Evolutionary conservation across 768 basidiomycete genomes (phyloP).

Genomic region (Roridomyces roridus): DNA sequence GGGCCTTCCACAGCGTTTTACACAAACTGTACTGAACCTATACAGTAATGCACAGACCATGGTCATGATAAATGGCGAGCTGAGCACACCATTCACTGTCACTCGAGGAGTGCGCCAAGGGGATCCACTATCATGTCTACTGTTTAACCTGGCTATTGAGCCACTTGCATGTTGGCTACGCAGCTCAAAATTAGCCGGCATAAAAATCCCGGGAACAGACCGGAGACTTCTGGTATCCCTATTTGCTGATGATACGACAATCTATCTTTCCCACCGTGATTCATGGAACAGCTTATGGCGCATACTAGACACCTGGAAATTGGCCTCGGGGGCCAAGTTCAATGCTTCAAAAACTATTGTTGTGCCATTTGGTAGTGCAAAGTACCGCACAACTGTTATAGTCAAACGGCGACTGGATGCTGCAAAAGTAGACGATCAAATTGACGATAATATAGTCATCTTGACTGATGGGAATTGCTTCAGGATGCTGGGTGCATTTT

Average conservation of each 20-base stretch:
- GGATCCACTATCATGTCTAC: constrained; percentile 44
- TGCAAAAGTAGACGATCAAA: neutral
- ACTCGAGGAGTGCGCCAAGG: constrained; percentile 35
- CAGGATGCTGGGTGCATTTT: constrained; percentile 4
- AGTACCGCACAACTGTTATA: constrained; percentile 20
- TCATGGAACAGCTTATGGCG: constrained; percentile 26
- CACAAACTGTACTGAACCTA: constrained; percentile 23
- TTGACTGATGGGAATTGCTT: neutral
- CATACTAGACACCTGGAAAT: constrained; percentile 45
- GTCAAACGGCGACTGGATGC: neutral
- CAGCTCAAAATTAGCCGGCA: constrained; percentile 34
- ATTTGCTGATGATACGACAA: constrained; percentile 50
- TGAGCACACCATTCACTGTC: constrained; percentile 22
- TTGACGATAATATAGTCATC: constrained; percentile 1
- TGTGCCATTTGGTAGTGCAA: constrained; percentile 37
- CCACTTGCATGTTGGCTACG: constrained; percentile 38
- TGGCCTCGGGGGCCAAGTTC: constrained; percentile 45
- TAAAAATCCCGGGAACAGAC: constrained; percentile 22
- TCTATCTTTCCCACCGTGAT: constrained; percentile 39
- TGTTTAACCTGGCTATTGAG: constrained; percentile 49
- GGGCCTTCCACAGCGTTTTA: constrained; percentile 16
- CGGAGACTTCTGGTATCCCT: constrained; percentile 36
- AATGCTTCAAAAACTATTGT: constrained; percentile 47
- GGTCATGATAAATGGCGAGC: constrained; percentile 18
- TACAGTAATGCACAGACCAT: constrained; percentile 17